A percentile compares a stretch with the other conserved stretches of the same genome.
These are phyloP conservation scores for Beauveria varroae DNA, from an alignment of 2,329 filamentous ascomycete genomes.

Conservation along the genomic window DNA sequence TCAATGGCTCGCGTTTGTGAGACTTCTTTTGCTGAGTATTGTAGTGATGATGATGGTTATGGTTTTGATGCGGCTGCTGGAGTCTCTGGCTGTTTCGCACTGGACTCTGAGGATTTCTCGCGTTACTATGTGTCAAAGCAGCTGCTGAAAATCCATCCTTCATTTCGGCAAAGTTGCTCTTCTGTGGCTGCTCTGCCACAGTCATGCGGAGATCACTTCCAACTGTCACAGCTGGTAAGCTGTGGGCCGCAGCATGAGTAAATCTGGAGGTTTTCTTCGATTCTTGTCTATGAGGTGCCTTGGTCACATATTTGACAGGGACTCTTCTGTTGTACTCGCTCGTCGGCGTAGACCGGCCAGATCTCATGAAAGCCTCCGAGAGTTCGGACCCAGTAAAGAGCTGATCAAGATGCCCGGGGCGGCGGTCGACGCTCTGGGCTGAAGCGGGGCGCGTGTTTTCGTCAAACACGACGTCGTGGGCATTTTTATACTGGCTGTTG, in stretches of 20 bases:
- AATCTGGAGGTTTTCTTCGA: not conserved
- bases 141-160: slow-evolving; percentile 10
- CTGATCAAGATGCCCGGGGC: not conserved
- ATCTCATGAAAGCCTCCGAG: slow-evolving; percentile 32
- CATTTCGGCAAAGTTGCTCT: not conserved
- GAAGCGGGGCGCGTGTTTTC: slow-evolving; percentile 1
- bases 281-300: not conserved
- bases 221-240: slow-evolving; percentile 15
- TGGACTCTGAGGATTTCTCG: not conserved
- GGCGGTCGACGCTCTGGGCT: not conserved
- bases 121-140: not conserved
- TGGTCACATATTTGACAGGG: slow-evolving; percentile 12
- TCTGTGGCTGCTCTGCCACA: not conserved
- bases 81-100: slow-evolving; percentile 5
- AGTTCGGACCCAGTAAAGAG: slow-evolving; percentile 33
- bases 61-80: not conserved
- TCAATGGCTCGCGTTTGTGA: not conserved
- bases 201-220: slow-evolving; percentile 14
- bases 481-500: not conserved
- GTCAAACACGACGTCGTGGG: not conserved
- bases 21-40: not conserved
- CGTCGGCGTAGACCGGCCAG: slow-evolving; percentile 29
- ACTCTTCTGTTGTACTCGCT: slow-evolving; percentile 21
- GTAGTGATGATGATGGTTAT: not conserved
- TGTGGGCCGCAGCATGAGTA: slow-evolving; percentile 8